Conservation (phyloP, 805 yeast species). For the Hanseniaspora pseudoguilliermondii region DNA sequence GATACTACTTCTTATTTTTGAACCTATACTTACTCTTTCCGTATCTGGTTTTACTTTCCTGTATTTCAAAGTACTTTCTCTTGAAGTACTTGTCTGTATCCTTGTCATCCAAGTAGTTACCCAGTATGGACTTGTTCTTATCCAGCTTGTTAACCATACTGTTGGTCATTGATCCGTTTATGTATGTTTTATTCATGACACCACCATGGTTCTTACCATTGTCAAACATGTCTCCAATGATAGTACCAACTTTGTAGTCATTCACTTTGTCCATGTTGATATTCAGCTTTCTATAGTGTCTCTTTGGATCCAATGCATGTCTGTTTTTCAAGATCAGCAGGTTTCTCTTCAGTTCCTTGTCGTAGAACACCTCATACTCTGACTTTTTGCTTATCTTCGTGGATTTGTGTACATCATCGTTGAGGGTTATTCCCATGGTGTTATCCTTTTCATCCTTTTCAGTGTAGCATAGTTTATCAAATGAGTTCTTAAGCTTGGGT, state of each 20-base stretch:
- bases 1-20: constrained; percentile 35
- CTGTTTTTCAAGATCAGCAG: constrained; percentile 68
- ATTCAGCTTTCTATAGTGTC: constrained; percentile 65
- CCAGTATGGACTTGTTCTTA: constrained; percentile 67
- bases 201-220: constrained; percentile 32
- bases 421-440: constrained; percentile 14
- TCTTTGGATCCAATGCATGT: constrained; percentile 84
- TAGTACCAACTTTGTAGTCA: constrained; percentile 77
- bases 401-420: constrained; percentile 13
- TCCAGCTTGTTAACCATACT: constrained; percentile 52
- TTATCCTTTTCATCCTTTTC: constrained; percentile 14
- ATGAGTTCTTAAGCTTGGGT: constrained; percentile 23
- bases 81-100: constrained; percentile 65
- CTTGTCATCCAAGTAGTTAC: constrained; percentile 65
- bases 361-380: constrained; percentile 51
- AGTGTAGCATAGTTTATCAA: constrained; percentile 20
- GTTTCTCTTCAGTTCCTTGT: constrained; percentile 61
- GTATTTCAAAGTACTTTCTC: constrained; percentile 72
- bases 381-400: constrained; percentile 4
- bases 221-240: constrained; percentile 71
- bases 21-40: constrained; percentile 5
- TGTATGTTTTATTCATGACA: constrained; percentile 27
- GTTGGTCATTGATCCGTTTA: constrained; percentile 15
- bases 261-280: constrained; percentile 56
- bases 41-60: constrained; percentile 36